phyloP scores from a whole-genome alignment of 257 asterid genomes.

The Mitragyna speciosa region DNA sequence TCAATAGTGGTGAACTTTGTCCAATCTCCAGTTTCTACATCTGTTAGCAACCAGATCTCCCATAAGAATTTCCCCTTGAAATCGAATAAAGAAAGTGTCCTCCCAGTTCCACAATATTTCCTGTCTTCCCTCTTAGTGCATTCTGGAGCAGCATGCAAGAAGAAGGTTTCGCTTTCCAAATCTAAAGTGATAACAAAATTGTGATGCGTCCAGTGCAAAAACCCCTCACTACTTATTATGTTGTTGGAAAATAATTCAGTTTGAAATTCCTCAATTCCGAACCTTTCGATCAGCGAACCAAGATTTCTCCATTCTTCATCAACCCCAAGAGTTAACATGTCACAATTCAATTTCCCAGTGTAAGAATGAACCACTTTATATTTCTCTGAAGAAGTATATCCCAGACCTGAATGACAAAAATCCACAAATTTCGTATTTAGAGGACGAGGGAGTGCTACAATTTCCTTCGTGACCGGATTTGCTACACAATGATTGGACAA shows the following conservation, averaged over 20 bases:
- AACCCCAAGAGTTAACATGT: neutral
- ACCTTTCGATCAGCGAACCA: neutral
- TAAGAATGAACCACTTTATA: neutral
- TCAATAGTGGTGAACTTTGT: neutral
- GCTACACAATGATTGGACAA: neutral
- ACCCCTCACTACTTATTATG: neutral
- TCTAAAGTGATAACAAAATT: neutral
- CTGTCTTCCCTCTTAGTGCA: neutral
- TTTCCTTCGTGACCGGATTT: neutral
- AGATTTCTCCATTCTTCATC: neutral
- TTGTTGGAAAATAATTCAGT: no score
- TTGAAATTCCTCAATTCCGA: no score
- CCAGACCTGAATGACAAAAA: neutral
- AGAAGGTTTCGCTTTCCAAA: neutral
- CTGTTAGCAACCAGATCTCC: neutral
- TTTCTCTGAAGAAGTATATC: neutral
- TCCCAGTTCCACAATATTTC: neutral
- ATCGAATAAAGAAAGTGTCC: neutral
- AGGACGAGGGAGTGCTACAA: neutral
- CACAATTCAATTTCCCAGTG: neutral
- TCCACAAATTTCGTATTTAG: no score
- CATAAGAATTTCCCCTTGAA: neutral
- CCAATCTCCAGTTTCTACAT: neutral
- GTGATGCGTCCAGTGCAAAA: neutral
- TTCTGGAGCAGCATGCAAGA: neutral